These are phyloP conservation scores for Candida qinlingensis DNA, from an alignment of 805 yeast species.

Conservation along the genomic window DNA sequence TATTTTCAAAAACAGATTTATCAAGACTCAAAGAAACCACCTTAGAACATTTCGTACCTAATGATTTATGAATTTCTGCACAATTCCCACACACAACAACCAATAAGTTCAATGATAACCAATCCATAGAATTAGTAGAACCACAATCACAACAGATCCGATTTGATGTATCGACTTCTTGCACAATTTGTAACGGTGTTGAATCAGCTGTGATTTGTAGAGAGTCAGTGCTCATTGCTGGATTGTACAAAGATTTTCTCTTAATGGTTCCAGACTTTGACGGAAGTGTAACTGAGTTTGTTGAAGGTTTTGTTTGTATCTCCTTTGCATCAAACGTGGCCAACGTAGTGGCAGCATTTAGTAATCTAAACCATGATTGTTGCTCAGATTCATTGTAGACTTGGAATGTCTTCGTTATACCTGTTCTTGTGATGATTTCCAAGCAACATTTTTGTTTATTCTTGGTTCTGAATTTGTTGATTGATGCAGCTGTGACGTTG, in stretches of 20 bases:
- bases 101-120: slow-evolving; percentile 77
- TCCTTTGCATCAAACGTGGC: slow-evolving; percentile 10
- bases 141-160: slow-evolving; percentile 77
- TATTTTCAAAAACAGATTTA: slow-evolving; percentile 44
- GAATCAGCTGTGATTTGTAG: background rate
- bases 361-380: slow-evolving; percentile 59
- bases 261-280: background rate
- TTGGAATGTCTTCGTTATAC: slow-evolving; percentile 66
- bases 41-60: slow-evolving; percentile 60
- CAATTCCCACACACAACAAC: slow-evolving; percentile 78
- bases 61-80: slow-evolving; percentile 80
- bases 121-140: slow-evolving; percentile 58
- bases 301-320: background rate
- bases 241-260: background rate
- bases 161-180: slow-evolving; percentile 46
- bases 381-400: slow-evolving; percentile 65
- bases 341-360: slow-evolving; percentile 49
- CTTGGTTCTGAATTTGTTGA: slow-evolving; percentile 35
- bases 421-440: slow-evolving; percentile 67
- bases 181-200: slow-evolving; percentile 20
- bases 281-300: no score
- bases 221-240: background rate
- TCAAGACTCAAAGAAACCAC: slow-evolving; percentile 77
- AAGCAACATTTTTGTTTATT: slow-evolving; percentile 46
- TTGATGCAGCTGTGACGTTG: slow-evolving; percentile 63